phyloP scores from a whole-genome alignment of 495 filamentous ascomycete genomes.

The Penicillium malachiteum region DNA sequence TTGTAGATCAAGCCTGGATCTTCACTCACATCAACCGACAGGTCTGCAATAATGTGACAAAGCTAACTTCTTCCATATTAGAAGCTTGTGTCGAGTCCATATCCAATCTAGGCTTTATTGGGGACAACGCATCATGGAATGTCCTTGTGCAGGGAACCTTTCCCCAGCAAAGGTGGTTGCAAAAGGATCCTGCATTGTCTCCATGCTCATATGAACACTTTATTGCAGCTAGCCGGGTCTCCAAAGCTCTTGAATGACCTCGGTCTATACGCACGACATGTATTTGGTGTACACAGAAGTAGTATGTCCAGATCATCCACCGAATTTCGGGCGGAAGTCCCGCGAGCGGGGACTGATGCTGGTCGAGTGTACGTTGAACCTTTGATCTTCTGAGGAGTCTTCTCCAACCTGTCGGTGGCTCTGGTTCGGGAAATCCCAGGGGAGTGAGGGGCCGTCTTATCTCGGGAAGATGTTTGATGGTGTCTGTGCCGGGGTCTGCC shows the following conservation, averaged over 20 bases:
- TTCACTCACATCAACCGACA: constrained; percentile 3
- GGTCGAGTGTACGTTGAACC: background rate
- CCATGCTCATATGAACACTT: background rate
- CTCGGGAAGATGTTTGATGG: background rate
- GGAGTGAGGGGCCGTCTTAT: background rate
- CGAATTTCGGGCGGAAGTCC: background rate
- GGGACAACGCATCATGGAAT: background rate
- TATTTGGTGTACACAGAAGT: background rate
- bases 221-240: background rate
- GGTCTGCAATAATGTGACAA: background rate
- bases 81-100: background rate
- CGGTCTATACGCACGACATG: constrained; percentile 1
- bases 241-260: background rate
- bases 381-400: background rate
- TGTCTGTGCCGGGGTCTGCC: background rate
- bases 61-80: background rate
- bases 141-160: background rate
- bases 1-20: background rate
- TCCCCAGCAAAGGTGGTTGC: background rate
- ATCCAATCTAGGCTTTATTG: background rate
- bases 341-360: background rate
- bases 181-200: background rate
- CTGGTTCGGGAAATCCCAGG: background rate
- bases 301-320: background rate
- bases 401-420: background rate